Evolutionary conservation across 768 basidiomycete species (phyloP).

Genomic region (Termitomyces sp.): DNA sequence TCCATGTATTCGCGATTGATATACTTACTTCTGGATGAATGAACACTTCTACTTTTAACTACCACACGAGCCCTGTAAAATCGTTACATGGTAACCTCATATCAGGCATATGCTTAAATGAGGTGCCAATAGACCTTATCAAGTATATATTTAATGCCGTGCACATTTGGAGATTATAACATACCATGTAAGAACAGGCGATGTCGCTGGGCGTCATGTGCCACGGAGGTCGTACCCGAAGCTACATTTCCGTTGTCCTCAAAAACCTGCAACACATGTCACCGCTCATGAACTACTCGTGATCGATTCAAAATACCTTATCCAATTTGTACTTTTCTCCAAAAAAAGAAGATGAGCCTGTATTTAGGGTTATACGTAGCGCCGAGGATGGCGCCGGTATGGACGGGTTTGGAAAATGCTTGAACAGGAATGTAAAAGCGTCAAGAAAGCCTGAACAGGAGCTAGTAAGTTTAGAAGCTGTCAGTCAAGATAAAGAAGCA

Average conservation of each 20-base stretch:
- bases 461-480: neutral
- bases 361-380: conserved; percentile 50
- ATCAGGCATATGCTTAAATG: conserved; percentile 5
- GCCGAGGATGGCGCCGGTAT: conserved; percentile 43
- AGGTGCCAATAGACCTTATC: conserved; percentile 7
- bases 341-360: conserved; percentile 45
- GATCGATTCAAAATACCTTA: conserved; percentile 34
- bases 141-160: neutral
- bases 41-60: neutral
- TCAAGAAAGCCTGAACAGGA: conserved; percentile 41
- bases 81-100: neutral
- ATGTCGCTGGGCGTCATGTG: conserved; percentile 46
- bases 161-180: conserved; percentile 6
- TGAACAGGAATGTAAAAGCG: conserved; percentile 21
- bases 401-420: conserved; percentile 41
- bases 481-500: neutral
- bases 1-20: too few relatives aligned
- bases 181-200: conserved; percentile 58
- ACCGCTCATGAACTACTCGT: neutral
- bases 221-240: conserved; percentile 53
- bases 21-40: too few relatives aligned
- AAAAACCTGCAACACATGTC: conserved; percentile 43
- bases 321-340: conserved; percentile 58
- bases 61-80: neutral
- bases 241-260: conserved; percentile 62